These are phyloP conservation scores for Brassica hybrid DNA, from an alignment of 441 rosid species.

Conservation along the genomic window DNA sequence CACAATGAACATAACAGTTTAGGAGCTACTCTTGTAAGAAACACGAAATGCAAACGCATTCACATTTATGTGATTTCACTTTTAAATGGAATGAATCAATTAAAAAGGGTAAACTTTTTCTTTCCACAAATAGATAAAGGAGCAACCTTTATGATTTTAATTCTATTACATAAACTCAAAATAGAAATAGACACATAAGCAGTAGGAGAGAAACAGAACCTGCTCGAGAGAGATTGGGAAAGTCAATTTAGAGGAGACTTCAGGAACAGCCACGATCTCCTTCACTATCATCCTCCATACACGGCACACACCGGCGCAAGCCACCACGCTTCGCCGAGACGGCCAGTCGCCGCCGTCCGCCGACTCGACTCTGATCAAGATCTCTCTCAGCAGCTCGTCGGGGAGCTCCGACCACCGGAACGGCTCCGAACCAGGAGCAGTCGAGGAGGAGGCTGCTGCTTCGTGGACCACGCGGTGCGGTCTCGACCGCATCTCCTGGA, in stretches of 20 bases:
- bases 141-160: slow-evolving; percentile 19
- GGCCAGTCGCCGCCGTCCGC: slow-evolving; percentile 61
- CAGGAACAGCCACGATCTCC: slow-evolving; percentile 61
- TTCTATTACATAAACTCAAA: background rate
- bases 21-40: too few relatives aligned
- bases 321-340: slow-evolving; percentile 55
- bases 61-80: too few relatives aligned
- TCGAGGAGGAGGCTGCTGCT: slow-evolving; percentile 9
- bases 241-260: slow-evolving; percentile 60
- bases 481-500: slow-evolving; percentile 60
- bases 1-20: too few relatives aligned
- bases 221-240: slow-evolving; percentile 74
- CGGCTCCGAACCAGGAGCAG: slow-evolving; percentile 19
- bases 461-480: slow-evolving; percentile 61
- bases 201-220: slow-evolving; percentile 34
- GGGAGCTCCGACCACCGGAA: slow-evolving; percentile 65
- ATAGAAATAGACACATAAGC: background rate
- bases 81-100: background rate
- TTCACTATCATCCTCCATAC: slow-evolving; percentile 58
- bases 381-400: slow-evolving; percentile 64
- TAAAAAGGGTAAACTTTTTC: background rate
- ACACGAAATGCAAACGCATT: background rate
- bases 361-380: slow-evolving; percentile 57
- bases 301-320: slow-evolving; percentile 73
- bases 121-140: slow-evolving; percentile 4